phyloP scores from a whole-genome alignment of 148 eudicot genomes.

The Fagopyrum esculentum region DNA sequence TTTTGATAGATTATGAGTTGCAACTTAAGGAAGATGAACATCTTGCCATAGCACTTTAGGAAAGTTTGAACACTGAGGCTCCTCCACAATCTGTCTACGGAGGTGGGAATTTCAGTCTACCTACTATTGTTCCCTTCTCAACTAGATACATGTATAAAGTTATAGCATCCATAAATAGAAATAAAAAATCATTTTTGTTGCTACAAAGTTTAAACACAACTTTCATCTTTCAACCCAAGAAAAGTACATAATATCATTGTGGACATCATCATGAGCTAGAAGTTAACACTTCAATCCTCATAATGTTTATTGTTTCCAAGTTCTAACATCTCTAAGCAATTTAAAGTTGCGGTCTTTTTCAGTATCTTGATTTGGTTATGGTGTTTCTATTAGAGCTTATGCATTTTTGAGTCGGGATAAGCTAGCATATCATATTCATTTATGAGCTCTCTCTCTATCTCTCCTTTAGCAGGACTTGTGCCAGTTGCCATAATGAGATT shows the following conservation, averaged over 20 bases:
- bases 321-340: background rate
- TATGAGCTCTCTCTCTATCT: background rate
- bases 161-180: background rate
- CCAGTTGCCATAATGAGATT: slow-evolving; percentile 67
- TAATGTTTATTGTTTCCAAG: background rate
- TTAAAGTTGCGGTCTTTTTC: background rate
- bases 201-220: background rate
- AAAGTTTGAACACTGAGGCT: slow-evolving; percentile 53
- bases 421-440: background rate
- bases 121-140: slow-evolving; percentile 52
- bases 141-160: slow-evolving; percentile 50
- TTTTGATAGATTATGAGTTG: slow-evolving; percentile 35
- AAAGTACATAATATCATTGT: background rate
- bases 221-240: background rate
- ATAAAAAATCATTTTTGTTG: background rate
- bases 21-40: slow-evolving; percentile 70
- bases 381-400: background rate
- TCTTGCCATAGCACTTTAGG: slow-evolving; percentile 69
- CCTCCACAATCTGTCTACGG: slow-evolving; percentile 32
- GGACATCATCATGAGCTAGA: background rate
- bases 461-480: slow-evolving; percentile 47
- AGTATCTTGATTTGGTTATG: background rate
- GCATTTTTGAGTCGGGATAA: background rate
- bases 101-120: slow-evolving; percentile 35
- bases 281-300: background rate